Evolutionary conservation across 768 basidiomycete species (phyloP).

Genomic region (Naganishia kalamii): DNA sequence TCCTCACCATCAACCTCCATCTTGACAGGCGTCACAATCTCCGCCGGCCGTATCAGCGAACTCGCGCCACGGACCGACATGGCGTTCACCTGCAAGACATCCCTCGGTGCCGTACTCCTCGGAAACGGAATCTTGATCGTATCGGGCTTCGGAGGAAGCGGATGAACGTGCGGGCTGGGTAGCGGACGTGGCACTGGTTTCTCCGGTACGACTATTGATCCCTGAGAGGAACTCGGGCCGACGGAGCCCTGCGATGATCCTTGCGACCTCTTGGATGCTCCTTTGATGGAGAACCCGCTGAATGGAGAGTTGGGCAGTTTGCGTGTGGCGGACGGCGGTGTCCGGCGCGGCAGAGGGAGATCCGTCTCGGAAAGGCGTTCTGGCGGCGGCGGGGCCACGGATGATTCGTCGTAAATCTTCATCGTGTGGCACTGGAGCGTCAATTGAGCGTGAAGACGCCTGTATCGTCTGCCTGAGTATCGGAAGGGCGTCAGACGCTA

Average conservation of each 20-base stretch:
- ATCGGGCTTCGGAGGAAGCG: neutral
- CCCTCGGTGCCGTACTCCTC: neutral
- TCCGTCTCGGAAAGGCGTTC: no score
- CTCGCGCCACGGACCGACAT: neutral
- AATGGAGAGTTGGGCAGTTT: neutral
- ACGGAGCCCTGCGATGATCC: neutral
- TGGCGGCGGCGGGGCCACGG: no score
- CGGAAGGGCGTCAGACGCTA: no score
- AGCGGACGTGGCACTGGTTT: neutral
- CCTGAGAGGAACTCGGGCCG: no score
- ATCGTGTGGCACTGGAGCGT: no score
- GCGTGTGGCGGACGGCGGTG: neutral
- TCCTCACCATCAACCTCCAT: neutral
- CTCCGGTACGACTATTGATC: no score
- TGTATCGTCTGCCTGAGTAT: no score
- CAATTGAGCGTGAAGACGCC: neutral
- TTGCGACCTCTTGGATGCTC: neutral
- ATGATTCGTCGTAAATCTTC: no score
- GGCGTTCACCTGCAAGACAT: neutral
- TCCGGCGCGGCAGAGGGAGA: no score
- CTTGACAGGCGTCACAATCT: no score
- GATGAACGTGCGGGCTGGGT: neutral
- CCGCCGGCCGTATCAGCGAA: neutral
- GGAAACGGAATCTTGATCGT: neutral
- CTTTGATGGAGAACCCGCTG: neutral